These are phyloP conservation scores for Glycine soja DNA, from an alignment of 306 rosid genomes.

Conservation along the genomic window DNA sequence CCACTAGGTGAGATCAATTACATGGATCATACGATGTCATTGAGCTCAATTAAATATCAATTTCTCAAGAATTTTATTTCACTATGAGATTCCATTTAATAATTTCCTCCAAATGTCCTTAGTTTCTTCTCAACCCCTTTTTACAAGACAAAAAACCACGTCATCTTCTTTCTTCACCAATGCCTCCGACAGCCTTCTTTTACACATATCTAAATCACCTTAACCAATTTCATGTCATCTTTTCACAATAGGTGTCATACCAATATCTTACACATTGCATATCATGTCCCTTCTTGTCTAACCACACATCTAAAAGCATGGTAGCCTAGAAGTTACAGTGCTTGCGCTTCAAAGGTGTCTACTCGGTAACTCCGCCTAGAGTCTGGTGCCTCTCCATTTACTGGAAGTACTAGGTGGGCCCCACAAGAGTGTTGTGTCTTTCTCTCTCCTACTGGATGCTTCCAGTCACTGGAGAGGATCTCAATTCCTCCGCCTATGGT, in stretches of 20 bases:
- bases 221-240: background rate
- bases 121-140: background rate
- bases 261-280: no score
- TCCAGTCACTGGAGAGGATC: no score
- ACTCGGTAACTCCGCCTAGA: background rate
- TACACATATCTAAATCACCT: background rate
- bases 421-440: no score
- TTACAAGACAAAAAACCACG: background rate
- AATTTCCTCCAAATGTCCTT: background rate
- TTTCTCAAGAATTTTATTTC: background rate
- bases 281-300: no score
- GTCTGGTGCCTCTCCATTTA: no score
- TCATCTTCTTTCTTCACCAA: background rate
- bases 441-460: no score
- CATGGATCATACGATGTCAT: background rate
- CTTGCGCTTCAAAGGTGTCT: background rate
- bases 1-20: background rate
- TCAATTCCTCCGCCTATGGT: background rate
- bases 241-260: no score
- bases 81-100: background rate
- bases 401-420: no score
- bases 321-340: background rate
- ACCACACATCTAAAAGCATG: no score
- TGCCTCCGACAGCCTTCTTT: background rate
- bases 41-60: background rate